A percentile compares a stretch with the other conserved stretches of the same genome.
phyloP scores from a whole-genome alignment of 139 green algal genomes.

The Microglena sp. region DNA sequence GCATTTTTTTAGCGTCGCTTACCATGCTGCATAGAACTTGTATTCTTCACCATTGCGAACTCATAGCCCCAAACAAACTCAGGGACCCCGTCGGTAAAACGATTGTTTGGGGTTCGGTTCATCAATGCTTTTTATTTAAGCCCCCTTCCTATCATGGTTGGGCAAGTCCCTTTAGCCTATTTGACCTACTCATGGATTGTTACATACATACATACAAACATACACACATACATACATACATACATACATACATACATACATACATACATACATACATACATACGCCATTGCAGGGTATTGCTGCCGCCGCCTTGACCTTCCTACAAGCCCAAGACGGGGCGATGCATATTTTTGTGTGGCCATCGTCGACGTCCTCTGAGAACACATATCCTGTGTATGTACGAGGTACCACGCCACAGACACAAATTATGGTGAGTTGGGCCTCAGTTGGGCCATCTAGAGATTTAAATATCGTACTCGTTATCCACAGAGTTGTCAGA shows the following conservation, averaged over 20 bases:
- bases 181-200: too few species aligned
- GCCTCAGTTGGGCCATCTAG: too few species aligned
- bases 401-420: slow-evolving; percentile 11
- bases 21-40: too few species aligned
- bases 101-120: too few species aligned
- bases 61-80: background rate
- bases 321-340: slow-evolving; percentile 34
- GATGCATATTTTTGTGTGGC: slow-evolving; percentile 30
- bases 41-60: background rate
- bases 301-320: slow-evolving; percentile 16
- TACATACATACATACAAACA: too few species aligned
- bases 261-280: background rate
- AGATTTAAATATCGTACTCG: too few species aligned
- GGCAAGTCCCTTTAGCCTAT: too few species aligned
- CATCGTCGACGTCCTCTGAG: slow-evolving; percentile 12
- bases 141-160: too few species aligned
- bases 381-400: slow-evolving; percentile 32
- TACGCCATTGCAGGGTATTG: slow-evolving; percentile 16
- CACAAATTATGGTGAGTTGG: slow-evolving; percentile 15
- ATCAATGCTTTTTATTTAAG: too few species aligned
- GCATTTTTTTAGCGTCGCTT: too few species aligned
- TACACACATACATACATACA: background rate
- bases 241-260: background rate
- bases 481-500: slow-evolving; percentile 15
- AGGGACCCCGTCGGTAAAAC: too few species aligned